Evolutionary conservation across 768 basidiomycete species (phyloP).

Genomic region (Panaeolus papilionaceus): DNA sequence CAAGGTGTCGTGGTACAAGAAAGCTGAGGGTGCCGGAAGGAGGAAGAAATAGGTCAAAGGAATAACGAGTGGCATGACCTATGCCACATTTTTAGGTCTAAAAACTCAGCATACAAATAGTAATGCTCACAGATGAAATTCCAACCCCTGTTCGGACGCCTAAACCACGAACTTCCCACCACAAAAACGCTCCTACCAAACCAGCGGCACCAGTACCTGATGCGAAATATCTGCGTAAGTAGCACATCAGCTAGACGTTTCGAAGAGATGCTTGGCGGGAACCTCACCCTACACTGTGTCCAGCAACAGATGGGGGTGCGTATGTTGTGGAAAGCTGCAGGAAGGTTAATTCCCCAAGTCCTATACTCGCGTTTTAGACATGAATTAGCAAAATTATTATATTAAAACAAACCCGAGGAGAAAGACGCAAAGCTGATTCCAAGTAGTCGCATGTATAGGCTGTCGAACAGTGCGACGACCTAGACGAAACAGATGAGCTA

Average conservation of each 20-base stretch:
- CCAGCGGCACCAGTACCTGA: slow-evolving; percentile 96
- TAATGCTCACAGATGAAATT: slow-evolving; percentile 71
- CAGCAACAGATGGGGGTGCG: slow-evolving; percentile 68
- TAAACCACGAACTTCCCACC: slow-evolving; percentile 91
- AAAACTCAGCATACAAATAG: not conserved
- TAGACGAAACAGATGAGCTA: slow-evolving; percentile 32
- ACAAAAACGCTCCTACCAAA: slow-evolving; percentile 88
- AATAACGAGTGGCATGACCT: slow-evolving; percentile 86
- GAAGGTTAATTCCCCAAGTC: slow-evolving; percentile 94
- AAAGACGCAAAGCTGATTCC: slow-evolving; percentile 71
- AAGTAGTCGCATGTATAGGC: slow-evolving; percentile 70
- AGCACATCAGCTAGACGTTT: slow-evolving; percentile 1
- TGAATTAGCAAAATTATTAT: not conserved
- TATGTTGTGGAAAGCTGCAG: slow-evolving; percentile 91
- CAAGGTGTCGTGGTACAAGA: slow-evolving; percentile 48
- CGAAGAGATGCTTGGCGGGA: not conserved
- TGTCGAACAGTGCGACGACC: slow-evolving; percentile 80
- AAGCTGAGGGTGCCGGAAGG: slow-evolving; percentile 66
- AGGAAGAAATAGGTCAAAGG: slow-evolving; percentile 80
- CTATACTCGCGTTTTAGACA: slow-evolving; percentile 38
- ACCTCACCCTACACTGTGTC: slow-evolving; percentile 80
- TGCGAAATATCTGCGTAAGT: slow-evolving; percentile 75
- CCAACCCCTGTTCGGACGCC: slow-evolving; percentile 88
- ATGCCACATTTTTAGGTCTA: slow-evolving; percentile 17
- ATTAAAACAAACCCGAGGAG: slow-evolving; percentile 66